Evolutionary conservation across 495 filamentous ascomycete species (phyloP).

Genomic region (Apodospora peruviana): DNA sequence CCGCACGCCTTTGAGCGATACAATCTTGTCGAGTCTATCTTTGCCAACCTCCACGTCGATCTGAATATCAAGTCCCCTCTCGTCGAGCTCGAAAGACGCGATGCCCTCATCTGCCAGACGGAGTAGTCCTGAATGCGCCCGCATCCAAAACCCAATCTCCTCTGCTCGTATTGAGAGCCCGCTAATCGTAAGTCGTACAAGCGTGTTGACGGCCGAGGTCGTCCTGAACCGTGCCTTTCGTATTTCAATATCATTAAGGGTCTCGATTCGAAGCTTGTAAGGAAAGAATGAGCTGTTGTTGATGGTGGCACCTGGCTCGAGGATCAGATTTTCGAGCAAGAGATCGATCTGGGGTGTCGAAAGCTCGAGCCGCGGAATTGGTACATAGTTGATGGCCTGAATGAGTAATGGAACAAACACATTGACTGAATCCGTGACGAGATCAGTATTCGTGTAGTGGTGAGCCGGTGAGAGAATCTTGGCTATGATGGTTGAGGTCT

Average conservation of each 20-base stretch:
- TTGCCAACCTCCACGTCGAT: conserved; percentile 75
- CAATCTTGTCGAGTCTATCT: conserved; percentile 69
- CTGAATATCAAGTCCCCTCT: conserved; percentile 78
- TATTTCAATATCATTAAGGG: conserved; percentile 80
- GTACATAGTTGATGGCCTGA: conserved; percentile 73
- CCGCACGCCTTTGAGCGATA: conserved; percentile 66
- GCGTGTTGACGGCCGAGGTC: conserved; percentile 56
- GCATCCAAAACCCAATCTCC: conserved; percentile 74
- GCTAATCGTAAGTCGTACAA: conserved; percentile 69
- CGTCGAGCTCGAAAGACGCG: conserved; percentile 76
- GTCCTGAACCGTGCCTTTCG: conserved; percentile 72
- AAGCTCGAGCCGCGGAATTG: conserved; percentile 81
- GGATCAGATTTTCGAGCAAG: conserved; percentile 80
- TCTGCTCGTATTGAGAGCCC: conserved; percentile 77
- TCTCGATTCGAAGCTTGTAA: conserved; percentile 71
- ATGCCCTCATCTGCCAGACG: conserved; percentile 76
- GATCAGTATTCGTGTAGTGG: conserved; percentile 53
- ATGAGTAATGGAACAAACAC: conserved; percentile 77
- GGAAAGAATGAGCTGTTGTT: conserved; percentile 88
- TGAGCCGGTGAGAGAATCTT: conserved; percentile 56
- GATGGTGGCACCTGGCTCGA: conserved; percentile 81
- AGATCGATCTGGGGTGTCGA: conserved; percentile 79
- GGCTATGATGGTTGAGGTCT: conserved; percentile 58
- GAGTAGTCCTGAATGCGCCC: conserved; percentile 60
- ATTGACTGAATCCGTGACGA: conserved; percentile 68